Evolutionary conservation across 2,329 filamentous ascomycete species (phyloP).

Genomic region (Elsinoe necatrix): DNA sequence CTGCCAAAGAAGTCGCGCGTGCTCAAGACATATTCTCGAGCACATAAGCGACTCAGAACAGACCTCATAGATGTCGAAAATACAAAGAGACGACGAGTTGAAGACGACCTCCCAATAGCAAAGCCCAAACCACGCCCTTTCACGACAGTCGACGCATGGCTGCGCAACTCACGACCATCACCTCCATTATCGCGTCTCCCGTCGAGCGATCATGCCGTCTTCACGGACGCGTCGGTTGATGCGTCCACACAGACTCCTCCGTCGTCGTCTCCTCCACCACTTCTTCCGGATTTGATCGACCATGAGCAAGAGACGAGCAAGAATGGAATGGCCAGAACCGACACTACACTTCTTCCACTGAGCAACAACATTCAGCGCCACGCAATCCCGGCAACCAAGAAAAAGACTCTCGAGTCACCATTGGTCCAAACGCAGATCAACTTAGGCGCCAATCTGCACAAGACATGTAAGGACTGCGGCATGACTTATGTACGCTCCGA

Average conservation of each 20-base stretch:
- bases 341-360: not conserved
- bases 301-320: not conserved
- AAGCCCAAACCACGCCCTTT: constrained; percentile 10
- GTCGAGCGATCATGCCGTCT: constrained; percentile 21
- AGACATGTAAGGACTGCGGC: constrained; percentile 51
- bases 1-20: not conserved
- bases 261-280: constrained; percentile 44
- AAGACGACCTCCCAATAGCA: not conserved
- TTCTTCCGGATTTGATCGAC: constrained; percentile 23
- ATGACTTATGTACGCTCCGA: constrained; percentile 60
- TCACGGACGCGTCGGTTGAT: constrained; percentile 21
- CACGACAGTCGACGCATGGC: constrained; percentile 6
- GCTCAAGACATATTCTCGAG: constrained; percentile 14
- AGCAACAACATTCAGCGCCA: not conserved
- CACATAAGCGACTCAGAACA: constrained; percentile 7
- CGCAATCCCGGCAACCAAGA: constrained; percentile 16
- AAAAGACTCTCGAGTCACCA: constrained; percentile 20
- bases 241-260: constrained; percentile 39
- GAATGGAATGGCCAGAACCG: no score
- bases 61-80: not conserved
- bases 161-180: constrained; percentile 1
- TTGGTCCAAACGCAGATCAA: constrained; percentile 55
- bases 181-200: constrained; percentile 15
- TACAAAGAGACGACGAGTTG: constrained; percentile 17
- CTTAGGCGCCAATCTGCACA: constrained; percentile 47